Evolutionary conservation across 1,284 basidiomycete genomes (phyloP), one percentile per base, ranked within the genome.

Genomic region (Thecaphora frezii): DNA sequence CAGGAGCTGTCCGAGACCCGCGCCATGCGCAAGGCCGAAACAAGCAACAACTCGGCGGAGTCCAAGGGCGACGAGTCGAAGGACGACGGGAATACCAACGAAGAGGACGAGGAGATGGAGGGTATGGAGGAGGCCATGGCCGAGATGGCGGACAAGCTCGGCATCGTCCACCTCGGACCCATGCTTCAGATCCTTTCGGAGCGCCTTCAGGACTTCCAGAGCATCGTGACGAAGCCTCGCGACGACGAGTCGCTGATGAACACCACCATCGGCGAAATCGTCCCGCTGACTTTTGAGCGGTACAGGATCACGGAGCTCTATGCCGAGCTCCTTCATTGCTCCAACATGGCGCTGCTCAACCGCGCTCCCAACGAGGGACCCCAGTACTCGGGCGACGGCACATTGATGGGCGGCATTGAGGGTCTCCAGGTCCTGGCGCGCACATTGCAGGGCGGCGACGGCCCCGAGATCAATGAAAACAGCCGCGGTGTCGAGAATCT

Each of bases 231-330:
- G 44, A 80, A 84, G 28, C 93, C 93, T 5, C 82, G 91, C 28
- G 89, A 89, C 30, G 79, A 86, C 79, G 89, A 91, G 72, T 77
- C 86, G 80, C 28, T 39, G 18, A 48, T 71, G 1, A 45, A 52
- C 3, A 71, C 69, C 12, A 49, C 69, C 16, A 53, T 67, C 21
- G 56, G 59, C 21, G 49, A 50, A 5, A 85, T 90, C 43, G 82
- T 84, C 1, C 93, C 94, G 0, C 85, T 99, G 30, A 97, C 94
- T 0, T 87, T 94, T 67, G 96, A 97, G 78, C 87, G 96, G 5
- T 97, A 93, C 80, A 87, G 94, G n/a, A 91, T 98, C 74, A 90
- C 92, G 77, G 96, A 99, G 80, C 84, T 99, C 9, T 94, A 96
- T 71, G 96, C 94, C 19, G 96, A 99, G 79, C 85, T 98, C 16